These are phyloP conservation scores for Pachyrhizus erosus DNA, from an alignment of 306 rosid species.

Conservation along the genomic window DNA sequence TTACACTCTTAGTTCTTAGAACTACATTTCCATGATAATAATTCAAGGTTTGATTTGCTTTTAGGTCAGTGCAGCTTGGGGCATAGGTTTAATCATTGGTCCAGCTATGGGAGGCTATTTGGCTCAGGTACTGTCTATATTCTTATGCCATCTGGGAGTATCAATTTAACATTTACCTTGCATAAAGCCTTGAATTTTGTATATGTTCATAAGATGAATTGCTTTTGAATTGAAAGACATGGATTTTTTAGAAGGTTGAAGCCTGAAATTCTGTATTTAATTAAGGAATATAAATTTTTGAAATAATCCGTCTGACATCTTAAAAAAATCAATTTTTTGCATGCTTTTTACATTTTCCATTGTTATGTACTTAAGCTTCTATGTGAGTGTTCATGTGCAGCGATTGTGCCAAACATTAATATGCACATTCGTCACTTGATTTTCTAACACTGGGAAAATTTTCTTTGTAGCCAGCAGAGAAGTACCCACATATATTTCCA, in stretches of 20 bases:
- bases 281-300: not conserved
- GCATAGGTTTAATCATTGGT: slow-evolving; percentile 77
- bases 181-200: not conserved
- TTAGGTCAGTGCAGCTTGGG: slow-evolving; percentile 88
- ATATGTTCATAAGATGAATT: not conserved
- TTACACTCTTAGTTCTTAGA: slow-evolving; percentile 7
- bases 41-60: slow-evolving; percentile 34
- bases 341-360: not conserved
- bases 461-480: slow-evolving; percentile 75
- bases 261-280: not conserved
- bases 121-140: slow-evolving; percentile 70
- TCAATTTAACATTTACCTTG: not conserved
- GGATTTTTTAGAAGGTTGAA: slow-evolving; percentile 1
- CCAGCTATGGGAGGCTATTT: slow-evolving; percentile 93
- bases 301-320: not conserved
- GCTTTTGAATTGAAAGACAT: not conserved
- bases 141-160: not conserved
- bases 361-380: not conserved
- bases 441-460: slow-evolving; percentile 15
- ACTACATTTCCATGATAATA: not conserved
- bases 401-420: not conserved
- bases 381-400: not conserved
- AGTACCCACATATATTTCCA: slow-evolving; percentile 73
- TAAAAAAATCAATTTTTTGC: not conserved
- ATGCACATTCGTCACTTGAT: not conserved